Conservation (phyloP, 2,329 filamentous ascomycete genomes). For the Eutypa lata region DNA sequence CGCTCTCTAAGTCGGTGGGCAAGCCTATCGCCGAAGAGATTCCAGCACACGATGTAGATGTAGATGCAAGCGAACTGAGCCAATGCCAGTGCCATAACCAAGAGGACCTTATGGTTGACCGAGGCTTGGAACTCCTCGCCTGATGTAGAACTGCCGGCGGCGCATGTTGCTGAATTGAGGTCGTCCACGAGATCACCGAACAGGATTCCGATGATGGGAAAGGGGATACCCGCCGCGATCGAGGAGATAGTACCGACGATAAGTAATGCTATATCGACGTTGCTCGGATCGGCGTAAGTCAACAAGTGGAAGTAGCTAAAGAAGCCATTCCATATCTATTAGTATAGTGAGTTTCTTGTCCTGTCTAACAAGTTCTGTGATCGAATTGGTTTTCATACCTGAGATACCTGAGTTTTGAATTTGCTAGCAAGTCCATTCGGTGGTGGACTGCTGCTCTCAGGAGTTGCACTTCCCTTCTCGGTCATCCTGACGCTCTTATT, state of each 20-base stretch:
- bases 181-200: constrained; percentile 63
- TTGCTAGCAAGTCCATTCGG: neutral
- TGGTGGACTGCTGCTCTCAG: neutral
- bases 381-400: neutral
- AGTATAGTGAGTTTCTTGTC: constrained; percentile 1
- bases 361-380: neutral
- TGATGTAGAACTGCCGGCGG: constrained; percentile 23
- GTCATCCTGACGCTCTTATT: neutral
- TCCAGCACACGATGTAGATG: constrained; percentile 56
- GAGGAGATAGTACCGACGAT: constrained; percentile 39
- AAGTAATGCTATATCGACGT: constrained; percentile 41
- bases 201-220: constrained; percentile 61
- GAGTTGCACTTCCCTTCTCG: neutral
- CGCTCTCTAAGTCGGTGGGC: constrained; percentile 53
- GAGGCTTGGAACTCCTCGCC: constrained; percentile 30
- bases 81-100: constrained; percentile 58
- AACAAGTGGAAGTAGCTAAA: constrained; percentile 43
- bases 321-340: constrained; percentile 19
- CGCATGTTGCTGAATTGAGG: constrained; percentile 56
- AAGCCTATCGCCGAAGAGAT: constrained; percentile 52
- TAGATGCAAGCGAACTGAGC: constrained; percentile 57
- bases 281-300: constrained; percentile 41
- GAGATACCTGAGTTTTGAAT: neutral
- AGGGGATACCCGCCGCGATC: constrained; percentile 58
- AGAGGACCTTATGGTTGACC: constrained; percentile 50